phyloP scores from a whole-genome alignment of 768 basidiomycete species.

The Kwoniella bestiolae region DNA sequence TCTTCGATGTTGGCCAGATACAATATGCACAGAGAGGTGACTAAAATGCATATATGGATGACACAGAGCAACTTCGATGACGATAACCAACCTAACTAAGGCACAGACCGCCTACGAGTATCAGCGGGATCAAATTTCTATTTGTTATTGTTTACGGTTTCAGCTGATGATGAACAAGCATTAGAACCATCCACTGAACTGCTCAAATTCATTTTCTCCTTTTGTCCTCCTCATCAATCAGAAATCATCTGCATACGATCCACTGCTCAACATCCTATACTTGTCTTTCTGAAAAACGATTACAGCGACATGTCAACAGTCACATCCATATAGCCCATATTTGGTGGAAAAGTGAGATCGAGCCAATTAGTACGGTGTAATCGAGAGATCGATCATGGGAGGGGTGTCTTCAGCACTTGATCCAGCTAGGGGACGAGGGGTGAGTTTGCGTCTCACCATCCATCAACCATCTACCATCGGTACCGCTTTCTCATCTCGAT shows the following conservation, averaged over 20 bases:
- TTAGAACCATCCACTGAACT: background rate
- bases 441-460: no score
- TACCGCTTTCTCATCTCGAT: no score
- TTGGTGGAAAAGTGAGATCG: background rate
- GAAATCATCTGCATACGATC: no score
- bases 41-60: background rate
- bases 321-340: background rate
- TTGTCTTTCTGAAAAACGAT: background rate
- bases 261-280: background rate
- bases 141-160: constrained; percentile 2
- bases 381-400: constrained; percentile 27
- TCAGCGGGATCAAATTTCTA: constrained; percentile 4
- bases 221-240: no score
- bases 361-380: background rate
- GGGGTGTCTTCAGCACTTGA: constrained; percentile 38
- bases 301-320: background rate
- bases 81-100: background rate
- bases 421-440: constrained; percentile 23
- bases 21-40: no score
- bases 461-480: no score
- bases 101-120: constrained; percentile 1
- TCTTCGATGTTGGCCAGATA: no score
- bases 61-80: background rate
- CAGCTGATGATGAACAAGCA: constrained; percentile 9
- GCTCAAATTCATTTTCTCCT: background rate